Evolutionary conservation across 2,329 filamentous ascomycete species (phyloP).

Genomic region (Elsinoe perseae): DNA sequence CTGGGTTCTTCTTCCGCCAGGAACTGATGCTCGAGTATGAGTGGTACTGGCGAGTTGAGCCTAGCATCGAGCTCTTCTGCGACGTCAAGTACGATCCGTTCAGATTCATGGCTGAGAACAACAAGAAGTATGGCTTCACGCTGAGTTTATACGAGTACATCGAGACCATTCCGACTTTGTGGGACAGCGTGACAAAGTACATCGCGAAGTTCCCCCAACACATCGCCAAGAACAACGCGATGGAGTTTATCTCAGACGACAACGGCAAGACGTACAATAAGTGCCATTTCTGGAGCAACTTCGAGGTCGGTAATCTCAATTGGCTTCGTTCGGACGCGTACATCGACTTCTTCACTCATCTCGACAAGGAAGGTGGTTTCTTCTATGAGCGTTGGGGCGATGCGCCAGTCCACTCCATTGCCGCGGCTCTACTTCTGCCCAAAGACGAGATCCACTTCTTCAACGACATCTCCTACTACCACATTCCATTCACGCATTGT

Average conservation of each 20-base stretch:
- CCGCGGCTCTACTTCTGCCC: constrained; percentile 73
- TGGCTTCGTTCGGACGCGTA: constrained; percentile 90
- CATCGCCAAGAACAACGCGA: constrained; percentile 72
- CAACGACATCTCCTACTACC: constrained; percentile 97
- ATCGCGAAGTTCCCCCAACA: constrained; percentile 86
- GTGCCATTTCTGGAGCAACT: constrained; percentile 99
- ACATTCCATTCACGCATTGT: constrained; percentile 96
- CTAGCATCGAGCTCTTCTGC: constrained; percentile 91
- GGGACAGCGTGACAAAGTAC: constrained; percentile 93
- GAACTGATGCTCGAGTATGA: constrained; percentile 91
- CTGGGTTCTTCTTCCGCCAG: constrained; percentile 98
- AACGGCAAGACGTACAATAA: constrained; percentile 88
- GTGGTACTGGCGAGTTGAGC: constrained; percentile 99
- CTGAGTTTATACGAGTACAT: constrained; percentile 93
- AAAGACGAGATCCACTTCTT: constrained; percentile 98
- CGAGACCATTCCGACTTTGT: constrained; percentile 91
- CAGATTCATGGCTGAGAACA: constrained; percentile 89
- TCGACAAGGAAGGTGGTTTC: constrained; percentile 90
- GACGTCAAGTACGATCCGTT: constrained; percentile 95
- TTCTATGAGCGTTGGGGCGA: constrained; percentile 99
- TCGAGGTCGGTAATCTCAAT: constrained; percentile 87
- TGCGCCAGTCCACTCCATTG: constrained; percentile 96
- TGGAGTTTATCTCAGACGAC: constrained; percentile 88
- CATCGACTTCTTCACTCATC: constrained; percentile 77
- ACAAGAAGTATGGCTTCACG: constrained; percentile 97